Evolutionary conservation across 2,329 filamentous ascomycete genomes (phyloP).

Genomic region (Calonectria naviculata): DNA sequence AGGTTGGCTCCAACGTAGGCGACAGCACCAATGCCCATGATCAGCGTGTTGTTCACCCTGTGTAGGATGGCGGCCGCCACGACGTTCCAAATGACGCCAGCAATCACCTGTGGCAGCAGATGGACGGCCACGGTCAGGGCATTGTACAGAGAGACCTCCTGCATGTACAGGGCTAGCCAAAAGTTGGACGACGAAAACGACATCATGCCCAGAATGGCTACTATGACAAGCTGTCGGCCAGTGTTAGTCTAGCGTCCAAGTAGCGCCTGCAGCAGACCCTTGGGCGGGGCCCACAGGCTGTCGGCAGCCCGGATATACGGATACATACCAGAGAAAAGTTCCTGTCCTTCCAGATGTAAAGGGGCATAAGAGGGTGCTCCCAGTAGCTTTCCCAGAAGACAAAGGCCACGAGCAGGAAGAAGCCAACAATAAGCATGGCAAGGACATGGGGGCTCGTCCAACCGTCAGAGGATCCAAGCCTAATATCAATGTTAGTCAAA

Average conservation of each 20-base stretch:
- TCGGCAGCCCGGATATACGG: not conserved
- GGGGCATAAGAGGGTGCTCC: conserved; percentile 62
- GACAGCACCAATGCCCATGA: conserved; percentile 61
- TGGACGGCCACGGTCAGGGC: conserved; percentile 71
- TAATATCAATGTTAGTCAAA: conserved; percentile 49
- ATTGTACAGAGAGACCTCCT: conserved; percentile 63
- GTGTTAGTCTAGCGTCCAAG: conserved; percentile 5
- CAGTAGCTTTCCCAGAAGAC: conserved; percentile 71
- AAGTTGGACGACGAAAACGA: conserved; percentile 70
- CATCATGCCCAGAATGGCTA: conserved; percentile 70
- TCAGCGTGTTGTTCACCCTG: conserved; percentile 70
- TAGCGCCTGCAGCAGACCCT: not conserved
- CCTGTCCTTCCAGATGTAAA: conserved; percentile 67
- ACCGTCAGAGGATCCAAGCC: conserved; percentile 67
- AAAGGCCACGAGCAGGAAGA: conserved; percentile 66
- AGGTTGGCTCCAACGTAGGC: conserved; percentile 55
- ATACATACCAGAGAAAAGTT: conserved; percentile 70
- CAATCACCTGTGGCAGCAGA: conserved; percentile 73
- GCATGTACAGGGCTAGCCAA: conserved; percentile 74
- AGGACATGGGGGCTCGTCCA: conserved; percentile 74
- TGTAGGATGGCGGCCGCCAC: conserved; percentile 71
- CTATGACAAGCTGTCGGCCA: conserved; percentile 59
- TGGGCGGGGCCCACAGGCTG: not conserved
- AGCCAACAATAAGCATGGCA: conserved; percentile 69
- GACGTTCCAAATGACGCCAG: conserved; percentile 71